Base-by-base conservation (phyloP, 441 rosid genomes). In the Populus hybrid region DNA sequence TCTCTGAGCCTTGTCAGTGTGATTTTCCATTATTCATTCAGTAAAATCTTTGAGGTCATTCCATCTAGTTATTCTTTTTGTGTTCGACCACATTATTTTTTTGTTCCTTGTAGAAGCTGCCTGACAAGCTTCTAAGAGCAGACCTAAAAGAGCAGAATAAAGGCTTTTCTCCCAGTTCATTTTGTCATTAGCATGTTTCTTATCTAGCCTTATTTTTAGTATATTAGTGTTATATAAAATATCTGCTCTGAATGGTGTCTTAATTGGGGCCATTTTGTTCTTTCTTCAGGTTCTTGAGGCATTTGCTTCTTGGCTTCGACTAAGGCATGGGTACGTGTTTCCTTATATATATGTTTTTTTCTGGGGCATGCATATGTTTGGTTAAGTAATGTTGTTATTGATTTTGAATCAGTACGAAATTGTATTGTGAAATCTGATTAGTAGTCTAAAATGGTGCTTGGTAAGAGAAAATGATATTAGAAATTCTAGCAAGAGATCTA, bases 281-380 rank as follows among this genome's bases (percentile, higher is more conserved):
- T 80, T 79, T 80, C 81, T 70, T 79, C 91, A 96, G 99, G 99
- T 94, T 88, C 98, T 94, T 20, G 98, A 97, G 88, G 98, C 99
- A 68, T 94, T 94, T 92, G 97, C 95, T 68, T 92, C 98, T 78
- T 97, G 98, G 99, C 96, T 94, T 80, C 98, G 97, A 77, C 89
- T 97, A 67, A 89, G 88, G 85, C 98, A 91, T 77, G 89, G 94
- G 99, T 96, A 91, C 75, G 87, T 50, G 70, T 75, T 38, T 84
- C 74, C 74, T 77, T 75, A 67, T 75, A 26, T 66, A 77, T 73
- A 35, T 10, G 11, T 8, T 9, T 11, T 64, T 78, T 30, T 30
- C 32, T 30, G 32, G 40, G 40, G 42, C 77, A 35, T 8, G 16
- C 23, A 76, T 26, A 9, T 75, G 21, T 12, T 7, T 64, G 54